Evolutionary conservation across 2,329 filamentous ascomycete genomes (phyloP).

Genomic region (Diaporthe australafricana): DNA sequence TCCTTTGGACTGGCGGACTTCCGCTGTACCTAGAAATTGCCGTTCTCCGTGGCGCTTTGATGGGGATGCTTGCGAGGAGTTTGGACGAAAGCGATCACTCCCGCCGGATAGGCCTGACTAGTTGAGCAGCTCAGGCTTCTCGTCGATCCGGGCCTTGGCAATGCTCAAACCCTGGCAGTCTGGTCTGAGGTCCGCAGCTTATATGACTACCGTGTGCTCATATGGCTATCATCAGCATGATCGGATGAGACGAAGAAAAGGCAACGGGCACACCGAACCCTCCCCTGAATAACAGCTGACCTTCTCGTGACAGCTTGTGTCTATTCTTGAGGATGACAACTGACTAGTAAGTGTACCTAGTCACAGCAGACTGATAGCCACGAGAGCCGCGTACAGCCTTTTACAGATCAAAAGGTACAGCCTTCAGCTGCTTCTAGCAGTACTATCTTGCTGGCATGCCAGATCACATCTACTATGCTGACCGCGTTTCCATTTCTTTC

Average conservation of each 20-base stretch:
- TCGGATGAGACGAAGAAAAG: constrained; percentile 3
- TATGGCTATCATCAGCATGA: constrained; percentile 15
- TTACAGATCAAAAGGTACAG: too few species aligned
- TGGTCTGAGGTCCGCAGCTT: background rate
- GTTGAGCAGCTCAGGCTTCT: constrained; percentile 7
- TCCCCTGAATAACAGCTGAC: background rate
- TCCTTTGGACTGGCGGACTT: background rate
- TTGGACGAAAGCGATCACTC: background rate
- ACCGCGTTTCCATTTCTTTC: too few species aligned
- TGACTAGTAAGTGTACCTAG: background rate
- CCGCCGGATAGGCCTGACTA: constrained; percentile 3
- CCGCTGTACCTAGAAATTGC: background rate
- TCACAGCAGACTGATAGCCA: too few species aligned
- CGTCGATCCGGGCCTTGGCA: constrained; percentile 20
- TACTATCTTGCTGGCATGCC: too few species aligned
- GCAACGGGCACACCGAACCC: constrained; percentile 4
- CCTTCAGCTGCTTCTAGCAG: too few species aligned
- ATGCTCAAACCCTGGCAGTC: background rate
- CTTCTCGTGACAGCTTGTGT: background rate
- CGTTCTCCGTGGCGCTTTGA: too few species aligned
- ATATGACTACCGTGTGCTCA: constrained; percentile 1
- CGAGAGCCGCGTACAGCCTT: too few species aligned
- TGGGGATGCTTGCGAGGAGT: background rate
- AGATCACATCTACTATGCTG: too few species aligned
- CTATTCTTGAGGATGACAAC: background rate